Percentiles rank a stretch among this genome's conserved stretches.
Evolutionary conservation across 2,329 filamentous ascomycete species (phyloP).

Genomic region (Blumeriella jaapii): DNA sequence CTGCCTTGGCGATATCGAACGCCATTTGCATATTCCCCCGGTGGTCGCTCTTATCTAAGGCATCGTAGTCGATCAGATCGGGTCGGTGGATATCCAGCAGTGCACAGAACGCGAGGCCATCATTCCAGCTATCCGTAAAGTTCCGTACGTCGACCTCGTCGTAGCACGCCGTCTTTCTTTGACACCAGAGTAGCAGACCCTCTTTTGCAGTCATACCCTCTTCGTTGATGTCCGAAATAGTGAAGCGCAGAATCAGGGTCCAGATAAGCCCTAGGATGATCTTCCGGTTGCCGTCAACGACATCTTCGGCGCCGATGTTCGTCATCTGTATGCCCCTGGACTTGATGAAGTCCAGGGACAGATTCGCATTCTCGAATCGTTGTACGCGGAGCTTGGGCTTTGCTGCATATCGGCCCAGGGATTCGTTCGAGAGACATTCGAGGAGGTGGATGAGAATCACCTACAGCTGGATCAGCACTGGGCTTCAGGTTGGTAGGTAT

Average conservation of each 20-base stretch:
- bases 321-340: constrained; percentile 89
- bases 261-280: constrained; percentile 96
- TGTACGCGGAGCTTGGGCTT: constrained; percentile 95
- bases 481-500: not conserved
- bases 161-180: constrained; percentile 96
- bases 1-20: constrained; percentile 89
- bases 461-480: constrained; percentile 35
- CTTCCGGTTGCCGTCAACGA: constrained; percentile 95
- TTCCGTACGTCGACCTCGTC: constrained; percentile 92
- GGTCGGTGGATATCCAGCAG: constrained; percentile 93
- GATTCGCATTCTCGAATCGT: constrained; percentile 95
- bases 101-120: constrained; percentile 92
- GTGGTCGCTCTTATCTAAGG: constrained; percentile 87
- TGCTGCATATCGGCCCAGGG: constrained; percentile 89
- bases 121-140: constrained; percentile 94
- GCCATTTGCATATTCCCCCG: constrained; percentile 95
- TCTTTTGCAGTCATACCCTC: constrained; percentile 98
- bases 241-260: constrained; percentile 96
- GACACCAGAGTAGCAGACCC: constrained; percentile 90
- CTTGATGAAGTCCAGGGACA: constrained; percentile 87
- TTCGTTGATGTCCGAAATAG: constrained; percentile 96
- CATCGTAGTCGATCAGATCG: constrained; percentile 93
- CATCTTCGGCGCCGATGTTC: constrained; percentile 96
- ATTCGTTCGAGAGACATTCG: constrained; percentile 89
- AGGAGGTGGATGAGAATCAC: constrained; percentile 93